Evolutionary conservation across 2,329 filamentous ascomycete species (phyloP).

Genomic region (Stachybotrys chartarum): DNA sequence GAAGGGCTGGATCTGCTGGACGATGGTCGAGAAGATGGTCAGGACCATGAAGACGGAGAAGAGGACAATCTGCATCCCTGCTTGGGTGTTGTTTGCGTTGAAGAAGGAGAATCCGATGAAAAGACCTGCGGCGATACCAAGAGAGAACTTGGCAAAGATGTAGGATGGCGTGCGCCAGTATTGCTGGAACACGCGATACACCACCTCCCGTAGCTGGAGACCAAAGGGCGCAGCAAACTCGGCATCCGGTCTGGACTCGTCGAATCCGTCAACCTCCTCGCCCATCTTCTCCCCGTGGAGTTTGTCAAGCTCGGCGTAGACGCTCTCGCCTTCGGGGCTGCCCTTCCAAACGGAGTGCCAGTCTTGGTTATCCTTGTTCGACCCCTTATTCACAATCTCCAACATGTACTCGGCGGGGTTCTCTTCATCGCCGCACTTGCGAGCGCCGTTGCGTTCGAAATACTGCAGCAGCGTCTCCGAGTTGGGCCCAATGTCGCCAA

Average conservation of each 20-base stretch:
- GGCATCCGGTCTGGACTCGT: conserved; percentile 26
- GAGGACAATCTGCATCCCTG: conserved; percentile 68
- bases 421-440: conserved; percentile 50
- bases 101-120: conserved; percentile 75
- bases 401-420: conserved; percentile 77
- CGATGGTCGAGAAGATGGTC: conserved; percentile 65
- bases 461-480: conserved; percentile 51
- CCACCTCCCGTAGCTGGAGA: conserved; percentile 58
- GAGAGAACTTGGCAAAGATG: conserved; percentile 63
- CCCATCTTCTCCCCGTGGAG: conserved; percentile 45
- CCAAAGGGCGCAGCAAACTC: conserved; percentile 75
- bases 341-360: conserved; percentile 63
- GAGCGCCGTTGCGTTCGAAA: conserved; percentile 59
- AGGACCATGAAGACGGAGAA: conserved; percentile 71
- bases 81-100: conserved; percentile 42
- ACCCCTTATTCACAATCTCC: conserved; percentile 36
- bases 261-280: conserved; percentile 7
- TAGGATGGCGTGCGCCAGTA: conserved; percentile 79
- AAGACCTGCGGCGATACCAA: conserved; percentile 53
- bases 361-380: conserved; percentile 36
- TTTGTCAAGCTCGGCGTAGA: conserved; percentile 55
- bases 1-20: conserved; percentile 68
- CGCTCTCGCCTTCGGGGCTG: conserved; percentile 40
- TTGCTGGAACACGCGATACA: conserved; percentile 66
- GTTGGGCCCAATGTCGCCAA: conserved; percentile 57